Conservation (phyloP, 495 filamentous ascomycete species). For the Corynascus novoguineensis region DNA sequence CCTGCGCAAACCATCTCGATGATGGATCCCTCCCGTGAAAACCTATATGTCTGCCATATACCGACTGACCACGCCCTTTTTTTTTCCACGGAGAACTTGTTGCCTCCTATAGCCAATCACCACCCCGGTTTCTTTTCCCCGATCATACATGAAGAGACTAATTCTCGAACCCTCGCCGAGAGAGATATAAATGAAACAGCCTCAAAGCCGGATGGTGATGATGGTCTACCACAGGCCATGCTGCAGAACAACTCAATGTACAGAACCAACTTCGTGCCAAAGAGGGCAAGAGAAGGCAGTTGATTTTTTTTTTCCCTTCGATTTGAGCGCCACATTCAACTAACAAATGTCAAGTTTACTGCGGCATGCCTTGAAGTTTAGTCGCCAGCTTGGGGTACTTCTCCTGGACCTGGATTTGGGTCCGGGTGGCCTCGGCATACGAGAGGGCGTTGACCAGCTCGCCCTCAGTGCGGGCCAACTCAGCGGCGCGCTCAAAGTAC, state of each 20-base stretch:
- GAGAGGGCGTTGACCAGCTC: constrained; percentile 95
- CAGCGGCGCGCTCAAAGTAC: constrained; percentile 94
- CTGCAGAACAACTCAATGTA: no score
- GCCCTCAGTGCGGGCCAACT: constrained; percentile 90
- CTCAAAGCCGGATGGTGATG: background rate
- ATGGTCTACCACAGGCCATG: background rate
- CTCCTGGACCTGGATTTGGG: constrained; percentile 95
- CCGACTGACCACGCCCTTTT: background rate
- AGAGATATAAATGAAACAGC: background rate
- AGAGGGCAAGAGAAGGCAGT: no score
- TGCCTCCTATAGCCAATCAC: background rate
- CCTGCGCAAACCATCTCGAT: constrained; percentile 9
- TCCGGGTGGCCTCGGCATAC: constrained; percentile 94
- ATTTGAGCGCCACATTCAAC: background rate
- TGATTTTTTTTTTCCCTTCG: background rate
- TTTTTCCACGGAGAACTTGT: background rate
- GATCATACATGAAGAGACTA: background rate
- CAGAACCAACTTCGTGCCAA: no score
- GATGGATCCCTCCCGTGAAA: background rate
- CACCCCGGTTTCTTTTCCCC: background rate
- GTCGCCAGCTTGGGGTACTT: constrained; percentile 93
- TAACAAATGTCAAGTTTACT: constrained; percentile 11
- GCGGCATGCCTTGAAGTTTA: constrained; percentile 53
- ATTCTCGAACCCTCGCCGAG: background rate
- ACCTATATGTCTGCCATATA: background rate